Base-by-base conservation (phyloP, 2,329 filamentous ascomycete species). In the Setomelanomma holmii region DNA sequence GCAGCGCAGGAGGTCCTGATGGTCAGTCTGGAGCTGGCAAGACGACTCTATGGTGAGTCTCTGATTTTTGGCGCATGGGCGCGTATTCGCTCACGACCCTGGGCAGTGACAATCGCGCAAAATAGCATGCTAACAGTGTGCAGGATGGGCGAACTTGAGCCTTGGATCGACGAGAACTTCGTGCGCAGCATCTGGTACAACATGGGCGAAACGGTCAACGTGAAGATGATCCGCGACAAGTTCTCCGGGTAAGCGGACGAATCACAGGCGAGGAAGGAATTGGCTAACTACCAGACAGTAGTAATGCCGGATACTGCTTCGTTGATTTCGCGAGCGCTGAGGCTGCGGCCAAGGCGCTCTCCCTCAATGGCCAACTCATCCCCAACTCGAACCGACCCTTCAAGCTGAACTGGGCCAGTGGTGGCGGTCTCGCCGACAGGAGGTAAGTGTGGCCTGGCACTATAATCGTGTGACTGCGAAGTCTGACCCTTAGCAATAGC, bases 221-320 rank as follows among this genome's bases (percentile, higher is more conserved):
- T 99, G 67, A 99, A 99, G 86, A 96, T 99, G 84, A 99, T 99
- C 70, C 91, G 95, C 63, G 95, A 99, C 81, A 97, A 97, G 79
- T 96, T 96, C 78, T 97, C 93, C 73, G 95, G 93, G 92, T 96
- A 84, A 78, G 71, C 60, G 58, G 34, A 43, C 53, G 42, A 58
- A 56, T 40, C n/a, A 50, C 40, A 51, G 14, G 42, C 44, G 47
- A 39, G 43, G 30, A 53, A 56, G 58, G 56, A 49, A 42, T 52
- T 49, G 56, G 53, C 73, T 75, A 64, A 75, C 64, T 64, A 59
- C 49, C 50, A 75, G 81, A 80, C 73, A 96, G 91, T 68, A 98
- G 96, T 76, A 99, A 97, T 76, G 95, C 95, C 60, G 95, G 95
- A 55, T 99, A 99, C 80, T 99, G 93, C 80, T 99, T 99, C 76